Conservation (phyloP, 164 flowering plant species). For the Annona cherimola region DNA sequence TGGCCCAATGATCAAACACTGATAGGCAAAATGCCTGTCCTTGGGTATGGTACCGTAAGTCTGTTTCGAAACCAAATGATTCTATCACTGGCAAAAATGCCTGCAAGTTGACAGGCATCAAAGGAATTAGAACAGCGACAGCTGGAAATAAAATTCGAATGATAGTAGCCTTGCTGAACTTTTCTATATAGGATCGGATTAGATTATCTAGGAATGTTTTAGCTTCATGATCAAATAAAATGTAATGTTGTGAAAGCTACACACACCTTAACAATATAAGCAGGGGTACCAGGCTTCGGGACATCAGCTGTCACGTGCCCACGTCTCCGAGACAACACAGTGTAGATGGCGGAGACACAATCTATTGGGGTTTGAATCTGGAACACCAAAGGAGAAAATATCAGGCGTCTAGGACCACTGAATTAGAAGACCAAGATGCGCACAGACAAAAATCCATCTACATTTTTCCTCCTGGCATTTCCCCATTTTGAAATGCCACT, state of each 20-base stretch:
- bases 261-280: constrained; percentile 93
- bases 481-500: neutral
- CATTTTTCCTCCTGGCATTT: neutral
- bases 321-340: constrained; percentile 93
- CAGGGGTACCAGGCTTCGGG: constrained; percentile 97
- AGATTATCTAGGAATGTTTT: neutral
- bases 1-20: constrained; percentile 95
- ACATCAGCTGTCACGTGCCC: constrained; percentile 98
- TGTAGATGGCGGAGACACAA: constrained; percentile 95
- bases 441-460: neutral
- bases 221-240: neutral
- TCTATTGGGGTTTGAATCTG: constrained; percentile 99
- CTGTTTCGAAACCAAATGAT: constrained; percentile 98
- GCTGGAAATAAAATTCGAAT: neutral
- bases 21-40: constrained; percentile 92
- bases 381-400: constrained; percentile 9
- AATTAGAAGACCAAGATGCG: neutral
- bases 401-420: neutral
- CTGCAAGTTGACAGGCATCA: constrained; percentile 29
- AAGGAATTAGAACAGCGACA: neutral
- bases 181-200: neutral
- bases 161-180: neutral
- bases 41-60: constrained; percentile 94
- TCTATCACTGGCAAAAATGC: constrained; percentile 96
- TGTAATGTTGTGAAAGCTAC: neutral